These are phyloP conservation scores for Stephania japonica DNA, from an alignment of 164 flowering plant species.

Conservation along the genomic window DNA sequence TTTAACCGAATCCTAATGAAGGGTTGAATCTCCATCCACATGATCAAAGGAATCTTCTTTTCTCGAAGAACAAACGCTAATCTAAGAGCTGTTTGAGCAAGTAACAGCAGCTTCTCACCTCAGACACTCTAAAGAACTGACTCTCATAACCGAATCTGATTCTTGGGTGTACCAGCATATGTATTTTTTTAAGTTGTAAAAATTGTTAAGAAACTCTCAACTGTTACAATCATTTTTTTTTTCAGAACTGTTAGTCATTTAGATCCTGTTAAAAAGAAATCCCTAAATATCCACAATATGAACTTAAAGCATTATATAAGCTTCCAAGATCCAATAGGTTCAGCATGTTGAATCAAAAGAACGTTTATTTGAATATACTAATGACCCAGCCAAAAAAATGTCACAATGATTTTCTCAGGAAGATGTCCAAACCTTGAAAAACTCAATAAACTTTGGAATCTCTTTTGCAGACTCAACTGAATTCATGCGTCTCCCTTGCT, in stretches of 20 bases:
- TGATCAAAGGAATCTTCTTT: too few relatives aligned
- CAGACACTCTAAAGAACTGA: too few relatives aligned
- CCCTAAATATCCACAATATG: background rate
- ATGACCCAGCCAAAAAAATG: background rate
- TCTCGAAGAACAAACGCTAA: too few relatives aligned
- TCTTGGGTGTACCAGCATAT: too few relatives aligned
- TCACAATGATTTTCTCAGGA: background rate
- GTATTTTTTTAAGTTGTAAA: too few relatives aligned
- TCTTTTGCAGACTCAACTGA: conserved; percentile 78
- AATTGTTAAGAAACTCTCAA: too few relatives aligned
- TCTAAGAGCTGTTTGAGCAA: too few relatives aligned
- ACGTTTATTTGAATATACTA: background rate
- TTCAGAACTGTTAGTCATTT: background rate
- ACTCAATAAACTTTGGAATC: conserved; percentile 63
- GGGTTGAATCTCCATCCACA: too few relatives aligned
- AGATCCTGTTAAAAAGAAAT: background rate
- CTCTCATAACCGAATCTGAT: too few relatives aligned
- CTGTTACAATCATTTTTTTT: background rate
- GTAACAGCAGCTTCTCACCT: too few relatives aligned
- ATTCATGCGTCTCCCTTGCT: conserved; percentile 80
- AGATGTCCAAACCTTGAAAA: conserved; percentile 48
- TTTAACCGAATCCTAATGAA: background rate
- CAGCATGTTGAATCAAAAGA: background rate
- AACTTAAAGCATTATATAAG: background rate
- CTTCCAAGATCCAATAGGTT: background rate